Evolutionary conservation across 768 basidiomycete genomes (phyloP), one percentile per base, ranked within the genome.

Genomic region (Phallus indusiatus): DNA sequence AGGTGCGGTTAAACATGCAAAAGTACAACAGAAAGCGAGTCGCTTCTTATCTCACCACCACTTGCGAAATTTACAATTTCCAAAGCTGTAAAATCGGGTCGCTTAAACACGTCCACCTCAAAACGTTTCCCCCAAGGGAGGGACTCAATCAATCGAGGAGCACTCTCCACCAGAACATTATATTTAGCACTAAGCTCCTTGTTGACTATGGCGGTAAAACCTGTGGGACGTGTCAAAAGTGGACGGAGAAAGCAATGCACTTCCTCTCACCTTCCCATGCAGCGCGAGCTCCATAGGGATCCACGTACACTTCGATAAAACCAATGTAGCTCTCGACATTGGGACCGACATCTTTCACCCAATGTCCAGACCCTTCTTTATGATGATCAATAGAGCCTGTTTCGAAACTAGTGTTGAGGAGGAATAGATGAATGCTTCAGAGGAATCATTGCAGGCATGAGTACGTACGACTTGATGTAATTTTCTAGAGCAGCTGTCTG

Each of bases 271-370:
- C 90, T 81, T 94, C 90, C 91, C 91, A 94, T 69, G 94, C 92
- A 0, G 92, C 92, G 54, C 92, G 82, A n/a, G 81, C 86, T 36
- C 91, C 92, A 60, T 89, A 92, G 7, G 92, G 92, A 67, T 94
- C 92, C 17, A 92, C 85, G 61, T 90, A 90, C 0, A 86, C 90
- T 76, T 90, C 88, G 46, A 90, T 78, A 69, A 90, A 90, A 21
- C 90, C 90, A 59, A 93, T 84, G 69, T 93, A 92, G 33, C 83
- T 87, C 70, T 94, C 91, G 17, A 94, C 91, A 35, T 88, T 85
- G 4, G 91, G 91, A 0, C 90, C 87, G 20, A 89, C 73, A 67
- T 94, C 91, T 70, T 86, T 85, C 22, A 94, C 91, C 91, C 91
- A 94, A 61, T 82, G 75, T 28, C 72, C 79, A 0, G 88, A 90